These are phyloP conservation scores for Chlamydomonas reinhardtii DNA, from an alignment of 163 green algal genomes.

Conservation along the genomic window DNA sequence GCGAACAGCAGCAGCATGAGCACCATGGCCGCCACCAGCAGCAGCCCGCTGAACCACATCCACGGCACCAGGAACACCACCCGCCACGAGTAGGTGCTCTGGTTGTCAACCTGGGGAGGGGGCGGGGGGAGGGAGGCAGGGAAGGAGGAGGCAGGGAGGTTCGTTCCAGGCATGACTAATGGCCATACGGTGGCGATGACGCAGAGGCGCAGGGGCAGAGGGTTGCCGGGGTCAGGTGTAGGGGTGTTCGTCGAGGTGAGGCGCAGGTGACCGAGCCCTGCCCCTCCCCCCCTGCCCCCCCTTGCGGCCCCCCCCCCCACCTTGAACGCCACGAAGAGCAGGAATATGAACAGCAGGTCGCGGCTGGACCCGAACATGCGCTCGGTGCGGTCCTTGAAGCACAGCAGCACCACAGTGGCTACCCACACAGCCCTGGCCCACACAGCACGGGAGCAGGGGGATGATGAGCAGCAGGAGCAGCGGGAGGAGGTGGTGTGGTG, in stretches of 20 bases:
- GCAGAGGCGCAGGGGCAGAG: too few species aligned
- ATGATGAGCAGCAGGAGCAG: too few species aligned
- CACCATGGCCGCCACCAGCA: slow-evolving; percentile 57
- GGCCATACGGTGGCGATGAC: too few species aligned
- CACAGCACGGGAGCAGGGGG: too few species aligned
- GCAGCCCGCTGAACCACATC: slow-evolving; percentile 61
- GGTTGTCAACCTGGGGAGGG: slow-evolving; percentile 52
- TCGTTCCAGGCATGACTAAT: not conserved
- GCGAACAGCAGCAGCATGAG: slow-evolving; percentile 56
- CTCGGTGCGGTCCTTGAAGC: slow-evolving; percentile 59
- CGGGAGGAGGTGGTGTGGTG: too few species aligned
- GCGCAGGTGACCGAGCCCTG: too few species aligned
- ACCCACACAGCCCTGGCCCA: slow-evolving; percentile 47
- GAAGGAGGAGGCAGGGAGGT: too few species aligned
- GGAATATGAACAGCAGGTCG: slow-evolving; percentile 58
- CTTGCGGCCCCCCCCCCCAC: not conserved
- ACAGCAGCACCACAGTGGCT: slow-evolving; percentile 44
- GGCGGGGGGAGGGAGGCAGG: too few species aligned
- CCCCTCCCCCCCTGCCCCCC: too few species aligned
- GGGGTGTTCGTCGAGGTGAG: too few species aligned
- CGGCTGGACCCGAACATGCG: slow-evolving; percentile 51
- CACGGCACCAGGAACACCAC: slow-evolving; percentile 70
- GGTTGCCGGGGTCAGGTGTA: too few species aligned
- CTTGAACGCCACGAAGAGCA: slow-evolving; percentile 53
- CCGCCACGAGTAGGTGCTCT: slow-evolving; percentile 58